Base-by-base conservation (phyloP, 345 rosid species). In the Brassica incana region DNA sequence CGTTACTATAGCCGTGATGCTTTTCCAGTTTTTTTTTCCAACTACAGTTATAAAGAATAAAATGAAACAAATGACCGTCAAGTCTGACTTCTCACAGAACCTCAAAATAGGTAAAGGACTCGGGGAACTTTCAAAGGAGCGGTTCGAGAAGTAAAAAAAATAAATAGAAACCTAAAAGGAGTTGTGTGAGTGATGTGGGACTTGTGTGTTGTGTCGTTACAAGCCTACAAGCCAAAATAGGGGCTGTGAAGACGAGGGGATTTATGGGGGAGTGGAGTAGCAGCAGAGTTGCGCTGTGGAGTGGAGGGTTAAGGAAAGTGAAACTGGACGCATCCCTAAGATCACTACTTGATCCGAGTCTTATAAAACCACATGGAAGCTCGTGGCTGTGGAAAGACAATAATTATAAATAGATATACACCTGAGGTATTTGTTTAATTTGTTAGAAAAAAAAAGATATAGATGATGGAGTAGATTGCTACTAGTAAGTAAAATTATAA, bases 261-360 rank as follows among this genome's bases (percentile, higher is more conserved):
- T 14, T 56, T 86, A 76, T 77, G 84, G 62, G 77, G 84, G 43
- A 82, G 79, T 12, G 88, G 88, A 43, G 79, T 84, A 71, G 84
- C 85, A 77, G 87, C 87, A 61, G 85, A 80, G 0, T 58, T 86
- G 84, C 84, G 73, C 50, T 86, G 48, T 84, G 85, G 5, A 84
- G 87, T 72, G 73, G 83, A 77, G 81, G 82, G 48, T 40, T 84
- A 67, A 81, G 80, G 59, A 86, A 86, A 84, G 85, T 73, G 70
- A 86, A 84, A 73, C 85, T 86, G 4, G 85, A 86, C 65, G 75
- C 82, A 10, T 84, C 85, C 3, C 70, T 86, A 1, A 84, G 74
- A 65, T 5, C 75, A 16, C 8, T 79, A 1, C 81, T 86, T 81
- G 82, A 85, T 66, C 56, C 36, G 3, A 63, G 83, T 35, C 33